Evolutionary conservation across 2,329 filamentous ascomycete species (phyloP).

Genomic region (Diaporthe citri): DNA sequence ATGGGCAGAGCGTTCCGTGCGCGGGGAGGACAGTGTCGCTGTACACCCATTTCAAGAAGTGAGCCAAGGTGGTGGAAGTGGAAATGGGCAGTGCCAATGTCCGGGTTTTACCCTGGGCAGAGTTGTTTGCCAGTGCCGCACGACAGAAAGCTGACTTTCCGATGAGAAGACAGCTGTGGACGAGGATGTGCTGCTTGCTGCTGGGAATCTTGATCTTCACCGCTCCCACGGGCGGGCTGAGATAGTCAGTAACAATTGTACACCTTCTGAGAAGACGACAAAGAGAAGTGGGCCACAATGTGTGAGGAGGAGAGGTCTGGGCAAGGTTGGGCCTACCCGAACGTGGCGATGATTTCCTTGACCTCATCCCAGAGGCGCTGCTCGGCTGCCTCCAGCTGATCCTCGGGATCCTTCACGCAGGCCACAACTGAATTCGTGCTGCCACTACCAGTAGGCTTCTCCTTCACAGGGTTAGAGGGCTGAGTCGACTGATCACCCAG

Average conservation of each 20-base stretch:
- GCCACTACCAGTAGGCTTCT: background rate
- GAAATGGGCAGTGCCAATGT: background rate
- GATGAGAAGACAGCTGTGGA: background rate
- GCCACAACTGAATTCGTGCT: background rate
- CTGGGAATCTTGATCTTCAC: background rate
- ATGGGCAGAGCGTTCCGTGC: background rate
- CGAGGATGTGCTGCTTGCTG: background rate
- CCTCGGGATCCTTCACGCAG: background rate
- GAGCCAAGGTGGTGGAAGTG: background rate
- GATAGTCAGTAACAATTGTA: background rate
- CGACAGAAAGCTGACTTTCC: background rate
- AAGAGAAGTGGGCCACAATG: background rate
- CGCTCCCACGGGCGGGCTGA: background rate
- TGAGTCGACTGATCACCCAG: background rate
- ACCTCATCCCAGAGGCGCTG: background rate
- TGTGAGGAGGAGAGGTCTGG: background rate
- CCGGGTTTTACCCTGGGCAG: background rate
- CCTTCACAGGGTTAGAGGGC: background rate
- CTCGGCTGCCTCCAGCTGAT: background rate
- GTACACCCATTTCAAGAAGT: slow-evolving; percentile 13
- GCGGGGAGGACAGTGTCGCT: background rate
- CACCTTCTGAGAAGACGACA: background rate
- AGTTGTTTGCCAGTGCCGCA: background rate
- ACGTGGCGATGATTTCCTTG: background rate
- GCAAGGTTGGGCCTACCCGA: background rate